A percentile compares a stretch with the other conserved stretches of the same genome.
Conservation (phyloP, 2,329 filamentous ascomycete species). For the Reticulascus tulasneorum region DNA sequence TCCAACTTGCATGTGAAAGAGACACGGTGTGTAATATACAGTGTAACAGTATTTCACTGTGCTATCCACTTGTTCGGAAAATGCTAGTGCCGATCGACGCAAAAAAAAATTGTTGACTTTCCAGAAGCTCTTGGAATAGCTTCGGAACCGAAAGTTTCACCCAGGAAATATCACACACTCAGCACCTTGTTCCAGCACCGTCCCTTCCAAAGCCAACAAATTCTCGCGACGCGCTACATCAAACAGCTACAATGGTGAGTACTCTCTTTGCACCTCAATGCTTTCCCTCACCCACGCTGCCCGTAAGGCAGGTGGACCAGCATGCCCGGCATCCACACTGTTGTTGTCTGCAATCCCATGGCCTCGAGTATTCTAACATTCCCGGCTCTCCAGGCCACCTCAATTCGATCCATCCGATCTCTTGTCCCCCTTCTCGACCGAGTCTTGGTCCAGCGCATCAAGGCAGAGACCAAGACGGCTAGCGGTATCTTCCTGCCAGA, state of each 20-base stretch:
- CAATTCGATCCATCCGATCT: conserved; percentile 91
- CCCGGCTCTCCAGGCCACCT: conserved; percentile 48
- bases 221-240: conserved; percentile 22
- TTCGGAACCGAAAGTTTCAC: conserved; percentile 25
- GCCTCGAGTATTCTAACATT: conserved; percentile 8
- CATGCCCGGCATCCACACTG: neutral
- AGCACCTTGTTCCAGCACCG: conserved; percentile 14
- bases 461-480: conserved; percentile 94
- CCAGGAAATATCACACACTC: conserved; percentile 12
- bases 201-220: conserved; percentile 8
- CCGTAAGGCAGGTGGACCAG: neutral
- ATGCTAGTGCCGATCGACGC: conserved; percentile 13
- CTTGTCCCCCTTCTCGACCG: conserved; percentile 96
- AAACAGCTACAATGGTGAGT: conserved; percentile 20
- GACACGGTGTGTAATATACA: neutral
- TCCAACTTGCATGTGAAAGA: too few species aligned
- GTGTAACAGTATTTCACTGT: neutral
- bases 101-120: conserved; percentile 35
- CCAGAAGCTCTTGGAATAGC: conserved; percentile 37
- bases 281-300: neutral
- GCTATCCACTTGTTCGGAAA: conserved; percentile 9
- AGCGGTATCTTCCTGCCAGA: conserved; percentile 97
- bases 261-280: neutral
- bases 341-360: too few species aligned
- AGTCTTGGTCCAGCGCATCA: conserved; percentile 95